Conservation (phyloP, 2,329 filamentous ascomycete species). For the Hirsutella rhossiliensis region DNA sequence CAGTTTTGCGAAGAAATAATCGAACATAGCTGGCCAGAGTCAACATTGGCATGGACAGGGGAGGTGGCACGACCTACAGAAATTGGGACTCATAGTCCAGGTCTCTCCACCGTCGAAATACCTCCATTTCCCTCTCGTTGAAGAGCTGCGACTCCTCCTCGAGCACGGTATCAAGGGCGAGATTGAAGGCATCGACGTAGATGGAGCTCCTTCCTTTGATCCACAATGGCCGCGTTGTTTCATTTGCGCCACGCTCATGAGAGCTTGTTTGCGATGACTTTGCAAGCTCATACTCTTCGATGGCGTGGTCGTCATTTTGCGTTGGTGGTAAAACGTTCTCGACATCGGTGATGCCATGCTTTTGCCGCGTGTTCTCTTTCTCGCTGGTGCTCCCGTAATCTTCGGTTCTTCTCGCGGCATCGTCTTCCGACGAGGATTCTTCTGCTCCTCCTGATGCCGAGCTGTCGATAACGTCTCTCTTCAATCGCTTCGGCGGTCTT, state of each 20-base stretch:
- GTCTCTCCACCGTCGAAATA: constrained; percentile 65
- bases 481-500: constrained; percentile 19
- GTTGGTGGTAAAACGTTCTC: constrained; percentile 53
- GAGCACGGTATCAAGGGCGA: constrained; percentile 80
- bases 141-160: constrained; percentile 85
- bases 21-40: constrained; percentile 60
- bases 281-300: constrained; percentile 67
- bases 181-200: constrained; percentile 94
- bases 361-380: constrained; percentile 6
- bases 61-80: constrained; percentile 43
- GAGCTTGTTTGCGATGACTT: constrained; percentile 38
- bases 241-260: constrained; percentile 23
- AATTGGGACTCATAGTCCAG: constrained; percentile 82
- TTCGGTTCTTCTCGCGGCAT: not conserved
- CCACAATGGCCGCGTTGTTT: constrained; percentile 41
- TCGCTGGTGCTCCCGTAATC: constrained; percentile 2
- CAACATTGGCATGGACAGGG: not conserved
- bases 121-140: constrained; percentile 59
- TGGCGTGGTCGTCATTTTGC: constrained; percentile 55
- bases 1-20: constrained; percentile 83
- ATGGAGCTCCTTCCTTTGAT: constrained; percentile 72
- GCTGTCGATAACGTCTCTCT: constrained; percentile 11
- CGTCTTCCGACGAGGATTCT: not conserved
- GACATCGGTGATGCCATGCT: constrained; percentile 16
- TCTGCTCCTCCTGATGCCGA: constrained; percentile 6